Percentiles rank a stretch among this genome's conserved stretches.
These are phyloP conservation scores for Silene latifolia DNA, from an alignment of 148 eudicot genomes.

Conservation along the genomic window DNA sequence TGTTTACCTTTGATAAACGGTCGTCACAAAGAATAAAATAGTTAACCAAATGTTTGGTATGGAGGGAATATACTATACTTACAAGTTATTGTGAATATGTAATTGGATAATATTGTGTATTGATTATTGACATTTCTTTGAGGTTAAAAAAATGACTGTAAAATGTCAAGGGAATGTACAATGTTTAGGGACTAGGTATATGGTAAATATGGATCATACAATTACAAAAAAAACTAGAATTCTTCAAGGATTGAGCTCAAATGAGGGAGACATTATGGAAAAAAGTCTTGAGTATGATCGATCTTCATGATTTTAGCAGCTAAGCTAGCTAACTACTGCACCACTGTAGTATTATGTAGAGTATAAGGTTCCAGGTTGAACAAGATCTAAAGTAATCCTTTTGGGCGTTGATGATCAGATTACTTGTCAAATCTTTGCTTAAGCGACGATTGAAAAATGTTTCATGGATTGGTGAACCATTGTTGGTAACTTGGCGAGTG, in stretches of 20 bases:
- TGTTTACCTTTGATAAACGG: no score
- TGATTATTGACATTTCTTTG: background rate
- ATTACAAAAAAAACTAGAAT: background rate
- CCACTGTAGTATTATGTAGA: background rate
- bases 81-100: no score
- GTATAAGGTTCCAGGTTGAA: background rate
- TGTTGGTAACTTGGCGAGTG: background rate
- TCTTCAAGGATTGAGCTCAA: no score
- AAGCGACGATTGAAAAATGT: background rate
- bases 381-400: slow-evolving; percentile 1
- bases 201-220: background rate
- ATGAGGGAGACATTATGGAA: no score
- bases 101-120: background rate
- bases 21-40: no score
- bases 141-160: background rate
- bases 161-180: background rate
- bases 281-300: no score
- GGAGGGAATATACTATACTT: no score
- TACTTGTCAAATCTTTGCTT: background rate
- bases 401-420: background rate
- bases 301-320: no score
- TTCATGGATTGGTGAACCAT: background rate
- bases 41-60: no score
- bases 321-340: no score
- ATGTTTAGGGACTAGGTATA: background rate